Conservation (phyloP, 2,329 filamentous ascomycete species). For the Calonectria montana region DNA sequence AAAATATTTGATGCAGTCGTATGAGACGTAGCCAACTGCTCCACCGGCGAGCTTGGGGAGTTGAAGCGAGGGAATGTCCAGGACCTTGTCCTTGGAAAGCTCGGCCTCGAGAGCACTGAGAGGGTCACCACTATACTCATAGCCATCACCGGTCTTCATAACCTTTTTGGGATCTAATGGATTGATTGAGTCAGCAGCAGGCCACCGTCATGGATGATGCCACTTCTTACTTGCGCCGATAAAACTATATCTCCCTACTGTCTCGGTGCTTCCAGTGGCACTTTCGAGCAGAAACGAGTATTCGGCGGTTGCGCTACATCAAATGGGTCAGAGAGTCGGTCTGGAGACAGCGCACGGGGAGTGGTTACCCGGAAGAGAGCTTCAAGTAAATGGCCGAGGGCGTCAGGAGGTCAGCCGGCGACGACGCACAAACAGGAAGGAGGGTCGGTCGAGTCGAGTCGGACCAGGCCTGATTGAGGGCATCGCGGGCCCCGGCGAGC, state of each 20-base stretch:
- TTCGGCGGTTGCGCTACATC: slow-evolving; percentile 62
- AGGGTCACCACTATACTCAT: slow-evolving; percentile 87
- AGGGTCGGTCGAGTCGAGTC: slow-evolving; percentile 67
- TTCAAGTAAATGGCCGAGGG: slow-evolving; percentile 97
- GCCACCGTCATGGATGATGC: not conserved
- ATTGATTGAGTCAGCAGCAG: slow-evolving; percentile 23
- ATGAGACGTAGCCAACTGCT: slow-evolving; percentile 95
- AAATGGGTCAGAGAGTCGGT: slow-evolving; percentile 31
- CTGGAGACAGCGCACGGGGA: not conserved
- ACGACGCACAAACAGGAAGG: slow-evolving; percentile 84
- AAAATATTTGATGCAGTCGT: slow-evolving; percentile 97
- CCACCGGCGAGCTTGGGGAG: slow-evolving; percentile 91
- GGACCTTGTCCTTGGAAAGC: slow-evolving; percentile 81
- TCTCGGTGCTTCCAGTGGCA: slow-evolving; percentile 82
- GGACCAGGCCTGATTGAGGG: slow-evolving; percentile 40
- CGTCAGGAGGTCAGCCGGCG: slow-evolving; percentile 92
- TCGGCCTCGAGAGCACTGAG: slow-evolving; percentile 85
- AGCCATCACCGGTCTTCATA: slow-evolving; percentile 86
- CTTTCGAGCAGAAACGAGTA: slow-evolving; percentile 97
- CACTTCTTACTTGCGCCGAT: slow-evolving; percentile 71
- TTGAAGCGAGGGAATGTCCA: slow-evolving; percentile 82
- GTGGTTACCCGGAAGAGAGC: slow-evolving; percentile 57
- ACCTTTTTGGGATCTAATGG: slow-evolving; percentile 75
- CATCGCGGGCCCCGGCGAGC: slow-evolving; percentile 42
- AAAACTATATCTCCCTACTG: slow-evolving; percentile 95